phyloP scores from a whole-genome alignment of 2,329 filamentous ascomycete genomes.

The Monilinia fructigena region DNA sequence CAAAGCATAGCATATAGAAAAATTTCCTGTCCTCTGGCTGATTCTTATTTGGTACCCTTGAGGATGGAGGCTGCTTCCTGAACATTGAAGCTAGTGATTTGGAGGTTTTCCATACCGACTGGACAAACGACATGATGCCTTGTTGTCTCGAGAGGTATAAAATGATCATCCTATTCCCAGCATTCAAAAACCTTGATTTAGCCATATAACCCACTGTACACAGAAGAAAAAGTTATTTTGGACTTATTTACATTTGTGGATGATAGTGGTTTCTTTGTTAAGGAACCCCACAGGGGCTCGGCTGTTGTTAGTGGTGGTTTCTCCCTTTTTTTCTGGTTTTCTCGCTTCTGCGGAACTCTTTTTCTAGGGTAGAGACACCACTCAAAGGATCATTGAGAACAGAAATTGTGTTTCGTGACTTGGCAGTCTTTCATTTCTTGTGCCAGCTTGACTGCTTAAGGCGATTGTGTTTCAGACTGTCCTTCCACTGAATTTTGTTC shows the following conservation, averaged over 20 bases:
- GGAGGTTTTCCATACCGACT: not conserved
- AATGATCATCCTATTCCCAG: not conserved
- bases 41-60: not conserved
- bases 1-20: not conserved
- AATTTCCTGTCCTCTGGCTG: not conserved
- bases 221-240: accelerated
- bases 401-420: not conserved
- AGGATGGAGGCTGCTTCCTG: not conserved
- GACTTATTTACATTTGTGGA: not conserved
- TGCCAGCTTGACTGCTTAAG: too few relatives aligned
- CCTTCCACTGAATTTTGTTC: too few relatives aligned
- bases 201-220: accelerated
- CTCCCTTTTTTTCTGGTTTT: not conserved
- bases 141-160: not conserved
- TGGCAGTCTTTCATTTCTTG: not conserved
- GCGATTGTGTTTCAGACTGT: too few relatives aligned
- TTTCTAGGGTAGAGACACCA: not conserved
- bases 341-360: not conserved
- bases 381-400: not conserved
- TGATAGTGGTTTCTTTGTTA: not conserved
- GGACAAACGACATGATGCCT: not conserved
- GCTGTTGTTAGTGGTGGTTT: not conserved
- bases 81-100: not conserved
- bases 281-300: not conserved
- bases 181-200: not conserved